Evolutionary conservation across 345 rosid genomes (phyloP).

Genomic region (Leavenworthia alabamica): DNA sequence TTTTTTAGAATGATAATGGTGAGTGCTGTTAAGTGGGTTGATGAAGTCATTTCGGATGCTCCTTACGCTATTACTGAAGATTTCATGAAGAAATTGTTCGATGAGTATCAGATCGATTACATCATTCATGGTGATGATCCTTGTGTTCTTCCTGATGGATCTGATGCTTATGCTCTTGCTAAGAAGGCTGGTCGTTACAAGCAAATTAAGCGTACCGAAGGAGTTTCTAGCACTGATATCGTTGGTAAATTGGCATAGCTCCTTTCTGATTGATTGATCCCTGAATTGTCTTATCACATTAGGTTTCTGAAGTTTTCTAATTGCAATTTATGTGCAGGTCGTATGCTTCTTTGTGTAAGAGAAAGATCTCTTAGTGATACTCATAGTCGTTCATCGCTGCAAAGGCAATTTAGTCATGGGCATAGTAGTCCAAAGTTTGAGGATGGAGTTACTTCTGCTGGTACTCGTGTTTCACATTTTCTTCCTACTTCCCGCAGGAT

Average conservation of each 20-base stretch:
- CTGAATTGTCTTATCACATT: background rate
- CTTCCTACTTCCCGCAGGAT: slow-evolving; percentile 91
- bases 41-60: slow-evolving; percentile 80
- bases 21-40: slow-evolving; percentile 94
- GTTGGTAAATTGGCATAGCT: slow-evolving; percentile 48
- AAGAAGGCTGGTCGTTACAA: slow-evolving; percentile 87
- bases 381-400: slow-evolving; percentile 29
- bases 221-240: slow-evolving; percentile 98
- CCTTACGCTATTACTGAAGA: slow-evolving; percentile 88
- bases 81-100: slow-evolving; percentile 74
- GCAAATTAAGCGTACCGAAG: slow-evolving; percentile 97
- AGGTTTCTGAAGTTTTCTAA: background rate
- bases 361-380: slow-evolving; percentile 36
- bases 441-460: slow-evolving; percentile 24
- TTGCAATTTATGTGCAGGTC: slow-evolving; percentile 38
- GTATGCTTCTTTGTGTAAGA: slow-evolving; percentile 65
- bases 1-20: slow-evolving; percentile 68
- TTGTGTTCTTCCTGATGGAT: slow-evolving; percentile 90
- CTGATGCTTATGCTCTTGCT: slow-evolving; percentile 90
- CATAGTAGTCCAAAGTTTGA: slow-evolving; percentile 32
- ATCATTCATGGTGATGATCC: slow-evolving; percentile 97
- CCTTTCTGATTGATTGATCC: background rate
- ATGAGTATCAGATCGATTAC: slow-evolving; percentile 79
- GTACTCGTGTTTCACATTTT: slow-evolving; percentile 59
- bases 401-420: slow-evolving; percentile 35